These are phyloP conservation scores for Arabidopsis thaliana DNA, from an alignment of 345 rosid genomes.

Conservation along the genomic window DNA sequence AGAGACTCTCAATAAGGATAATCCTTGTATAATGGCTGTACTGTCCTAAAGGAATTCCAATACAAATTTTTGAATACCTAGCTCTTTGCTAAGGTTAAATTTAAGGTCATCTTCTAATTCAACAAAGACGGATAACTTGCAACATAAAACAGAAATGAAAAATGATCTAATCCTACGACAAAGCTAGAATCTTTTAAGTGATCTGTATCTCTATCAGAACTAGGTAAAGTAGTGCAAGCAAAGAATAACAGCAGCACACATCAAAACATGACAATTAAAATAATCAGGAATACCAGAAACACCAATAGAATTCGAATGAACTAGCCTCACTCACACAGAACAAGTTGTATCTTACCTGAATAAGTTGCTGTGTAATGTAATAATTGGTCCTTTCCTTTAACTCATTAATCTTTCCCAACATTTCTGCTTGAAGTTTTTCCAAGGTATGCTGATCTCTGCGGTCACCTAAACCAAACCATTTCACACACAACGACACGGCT, in stretches of 20 bases:
- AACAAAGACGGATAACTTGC: background rate
- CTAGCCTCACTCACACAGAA: background rate
- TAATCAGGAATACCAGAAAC: background rate
- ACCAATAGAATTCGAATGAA: background rate
- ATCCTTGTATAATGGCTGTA: background rate
- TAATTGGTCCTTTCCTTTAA: slow-evolving; percentile 94
- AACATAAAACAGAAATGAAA: background rate
- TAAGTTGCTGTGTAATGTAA: slow-evolving; percentile 81
- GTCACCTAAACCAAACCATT: slow-evolving; percentile 61
- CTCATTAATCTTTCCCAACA: slow-evolving; percentile 85
- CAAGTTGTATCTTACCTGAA: slow-evolving; percentile 63
- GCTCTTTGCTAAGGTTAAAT: background rate
- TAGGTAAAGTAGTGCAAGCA: slow-evolving; percentile 2
- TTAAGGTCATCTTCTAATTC: background rate
- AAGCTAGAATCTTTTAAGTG: slow-evolving; percentile 2
- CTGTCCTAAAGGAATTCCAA: background rate
- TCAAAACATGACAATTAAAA: background rate
- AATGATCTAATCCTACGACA: background rate
- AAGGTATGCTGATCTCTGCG: slow-evolving; percentile 78
- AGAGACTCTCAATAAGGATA: slow-evolving; percentile 4
- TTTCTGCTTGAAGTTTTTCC: slow-evolving; percentile 80
- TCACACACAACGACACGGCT: background rate
- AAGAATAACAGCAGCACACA: background rate
- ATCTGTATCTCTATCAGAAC: slow-evolving; percentile 1
- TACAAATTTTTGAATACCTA: background rate